Evolutionary conservation across 176 grass and related monocot species (phyloP), one percentile per base, ranked within the genome.

Genomic region (Zea luxurians): DNA sequence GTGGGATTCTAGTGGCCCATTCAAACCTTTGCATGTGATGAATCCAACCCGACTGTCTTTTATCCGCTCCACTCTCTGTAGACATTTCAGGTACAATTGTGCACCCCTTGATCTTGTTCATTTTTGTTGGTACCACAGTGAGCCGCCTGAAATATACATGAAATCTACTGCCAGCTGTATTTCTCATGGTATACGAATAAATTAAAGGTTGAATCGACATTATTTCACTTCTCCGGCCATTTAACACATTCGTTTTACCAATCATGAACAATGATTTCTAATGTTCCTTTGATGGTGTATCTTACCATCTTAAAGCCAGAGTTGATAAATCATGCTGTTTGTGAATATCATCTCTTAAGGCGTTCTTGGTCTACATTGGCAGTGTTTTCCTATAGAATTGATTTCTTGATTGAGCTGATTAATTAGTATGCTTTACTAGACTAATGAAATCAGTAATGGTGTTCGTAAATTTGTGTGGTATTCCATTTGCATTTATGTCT

Each of bases 21-120:
- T 98, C 78, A 94, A 98, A 74, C 91, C 95, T 64, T 88, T 98
- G 81, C 95, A 98, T 76, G 75, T 83, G 70, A 94, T 98, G 85
- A 98, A 98, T 86, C 95, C 95, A 15, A 94, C 65, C 54, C 73
- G 95, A 13, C 57, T 94, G 41, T 92, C 91, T 72, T 98, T 98
- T 76, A 85, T 98, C 15, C 91, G 91, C 44, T 92, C 91, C 44
- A 57, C 85, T 42, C 91, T 98, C 3, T 98, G 95, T 71, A 88
- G 85, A 49, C 87, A 94, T 87, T 98, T 98, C 80, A 87, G 87
- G 95, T 98, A 76, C 61, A 69, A 20, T 85, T 53, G 37, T 10
- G 4, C 35, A 16, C 21, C 37, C 60, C 49, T 73, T 77, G 54
- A 46, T 7, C 17, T 6, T 74, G 27, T 84, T 43, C 58, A 10